phyloP scores from a whole-genome alignment of 306 rosid genomes.

The Echinosophora koreensis region DNA sequence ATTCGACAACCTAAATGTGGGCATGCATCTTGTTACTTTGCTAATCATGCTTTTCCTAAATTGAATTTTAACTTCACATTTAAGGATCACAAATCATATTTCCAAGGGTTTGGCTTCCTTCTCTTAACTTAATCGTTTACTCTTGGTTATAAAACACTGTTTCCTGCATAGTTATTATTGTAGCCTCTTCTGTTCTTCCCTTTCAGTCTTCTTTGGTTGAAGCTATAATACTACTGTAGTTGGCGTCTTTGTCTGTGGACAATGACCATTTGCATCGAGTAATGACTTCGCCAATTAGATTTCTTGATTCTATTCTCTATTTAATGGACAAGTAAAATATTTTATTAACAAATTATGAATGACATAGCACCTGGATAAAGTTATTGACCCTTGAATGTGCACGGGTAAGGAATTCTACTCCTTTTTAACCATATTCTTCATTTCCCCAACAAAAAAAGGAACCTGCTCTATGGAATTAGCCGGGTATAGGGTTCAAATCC shows the following conservation, averaged over 20 bases:
- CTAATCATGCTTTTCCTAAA: neutral
- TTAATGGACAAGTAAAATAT: neutral
- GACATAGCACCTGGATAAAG: neutral
- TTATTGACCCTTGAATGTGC: neutral
- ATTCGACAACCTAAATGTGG: neutral
- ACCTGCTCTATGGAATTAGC: neutral
- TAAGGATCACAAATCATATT: neutral
- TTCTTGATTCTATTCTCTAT: conserved; percentile 8
- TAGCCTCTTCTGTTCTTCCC: neutral
- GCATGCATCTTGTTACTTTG: neutral
- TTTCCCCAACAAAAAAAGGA: neutral
- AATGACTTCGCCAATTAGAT: neutral
- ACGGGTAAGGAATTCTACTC: neutral
- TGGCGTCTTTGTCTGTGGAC: neutral
- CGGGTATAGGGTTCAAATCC: neutral
- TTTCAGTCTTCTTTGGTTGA: neutral
- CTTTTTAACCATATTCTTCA: neutral
- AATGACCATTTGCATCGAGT: neutral
- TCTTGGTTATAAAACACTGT: neutral
- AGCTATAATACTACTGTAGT: neutral
- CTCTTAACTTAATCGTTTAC: neutral
- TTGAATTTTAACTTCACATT: neutral
- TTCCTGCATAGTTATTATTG: neutral
- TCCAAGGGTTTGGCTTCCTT: neutral
- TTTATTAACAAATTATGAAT: neutral